phyloP scores from a whole-genome alignment of 495 filamentous ascomycete genomes.

The Aspergillus mulundensis region DNA sequence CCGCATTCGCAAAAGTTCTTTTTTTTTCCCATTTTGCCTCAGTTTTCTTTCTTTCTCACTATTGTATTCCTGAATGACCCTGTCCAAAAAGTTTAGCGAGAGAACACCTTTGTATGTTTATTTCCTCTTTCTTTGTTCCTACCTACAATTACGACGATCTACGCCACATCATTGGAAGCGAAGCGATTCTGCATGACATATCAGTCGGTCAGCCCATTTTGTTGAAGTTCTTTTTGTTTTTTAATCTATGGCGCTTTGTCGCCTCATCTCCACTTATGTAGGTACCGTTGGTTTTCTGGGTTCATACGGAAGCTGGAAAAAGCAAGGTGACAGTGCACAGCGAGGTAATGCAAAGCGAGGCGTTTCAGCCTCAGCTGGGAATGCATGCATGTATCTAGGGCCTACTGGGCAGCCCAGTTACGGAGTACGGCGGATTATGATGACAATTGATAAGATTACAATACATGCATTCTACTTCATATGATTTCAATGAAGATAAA shows the following conservation, averaged over 20 bases:
- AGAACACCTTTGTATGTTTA: conserved; percentile 1
- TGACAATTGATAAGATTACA: not conserved
- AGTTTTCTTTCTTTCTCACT: not conserved
- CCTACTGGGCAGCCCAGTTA: not conserved
- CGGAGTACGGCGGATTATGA: not conserved
- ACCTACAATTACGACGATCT: not conserved
- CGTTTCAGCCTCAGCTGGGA: not conserved
- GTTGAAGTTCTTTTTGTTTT: not conserved
- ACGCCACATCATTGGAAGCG: not conserved
- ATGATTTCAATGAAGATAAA: not conserved
- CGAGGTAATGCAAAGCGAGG: not conserved
- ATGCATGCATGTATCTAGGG: not conserved
- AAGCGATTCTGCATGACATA: conserved; percentile 1
- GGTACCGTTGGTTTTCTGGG: conserved; percentile 3
- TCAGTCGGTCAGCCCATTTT: not conserved
- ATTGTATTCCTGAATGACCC: not conserved
- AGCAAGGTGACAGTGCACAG: not conserved
- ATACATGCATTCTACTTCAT: not conserved
- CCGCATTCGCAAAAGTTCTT: conserved; percentile 4
- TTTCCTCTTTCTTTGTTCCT: not conserved
- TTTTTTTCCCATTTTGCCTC: not conserved
- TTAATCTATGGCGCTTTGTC: not conserved
- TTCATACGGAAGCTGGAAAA: not conserved
- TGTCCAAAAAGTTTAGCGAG: not conserved
- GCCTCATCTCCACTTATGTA: conserved; percentile 1